A percentile compares a stretch with the other conserved stretches of the same genome.
Evolutionary conservation across 352 stramenopile species (phyloP).

Genomic region (Phytophthora pluvialis): DNA sequence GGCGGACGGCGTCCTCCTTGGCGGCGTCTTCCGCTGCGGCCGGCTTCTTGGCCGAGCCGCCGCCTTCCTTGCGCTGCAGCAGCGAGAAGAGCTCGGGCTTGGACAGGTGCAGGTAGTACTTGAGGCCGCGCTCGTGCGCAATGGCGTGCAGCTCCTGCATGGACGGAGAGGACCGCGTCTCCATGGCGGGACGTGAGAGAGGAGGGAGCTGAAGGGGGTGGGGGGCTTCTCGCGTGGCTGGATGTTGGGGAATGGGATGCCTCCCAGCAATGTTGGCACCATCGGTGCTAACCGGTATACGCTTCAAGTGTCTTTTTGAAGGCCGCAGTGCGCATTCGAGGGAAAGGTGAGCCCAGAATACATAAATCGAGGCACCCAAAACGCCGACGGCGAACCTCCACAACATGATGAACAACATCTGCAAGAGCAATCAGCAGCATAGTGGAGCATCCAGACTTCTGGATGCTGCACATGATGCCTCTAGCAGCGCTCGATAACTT

Average conservation of each 20-base stretch:
- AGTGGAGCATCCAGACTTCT: too few relatives aligned
- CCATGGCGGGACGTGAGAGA: conserved; percentile 44
- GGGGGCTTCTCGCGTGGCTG: conserved; percentile 23
- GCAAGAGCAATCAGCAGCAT: conserved; percentile 10
- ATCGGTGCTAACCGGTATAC: conserved; percentile 30
- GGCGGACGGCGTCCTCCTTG: conserved; percentile 27
- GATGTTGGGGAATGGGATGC: conserved; percentile 34
- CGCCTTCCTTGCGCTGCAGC: conserved; percentile 77
- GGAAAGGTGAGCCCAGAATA: conserved; percentile 16
- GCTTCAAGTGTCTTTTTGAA: conserved; percentile 22
- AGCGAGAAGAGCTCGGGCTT: conserved; percentile 84
- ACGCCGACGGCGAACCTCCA: conserved; percentile 11
- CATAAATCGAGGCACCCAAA: not conserved
- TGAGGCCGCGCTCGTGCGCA: conserved; percentile 77
- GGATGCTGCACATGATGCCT: too few relatives aligned
- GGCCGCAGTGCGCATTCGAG: conserved; percentile 16
- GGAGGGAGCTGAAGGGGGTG: not conserved
- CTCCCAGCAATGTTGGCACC: conserved; percentile 17
- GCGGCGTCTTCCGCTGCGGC: not conserved
- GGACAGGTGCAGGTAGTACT: conserved; percentile 85
- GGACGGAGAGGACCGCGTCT: conserved; percentile 84
- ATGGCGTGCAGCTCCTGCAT: conserved; percentile 77
- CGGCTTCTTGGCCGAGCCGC: conserved; percentile 33
- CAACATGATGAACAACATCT: conserved; percentile 3
- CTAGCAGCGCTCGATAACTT: too few relatives aligned